These are phyloP conservation scores for Bifiguratus adelaidae DNA, from an alignment of 192 early-diverging fungal genomes.

Conservation along the genomic window DNA sequence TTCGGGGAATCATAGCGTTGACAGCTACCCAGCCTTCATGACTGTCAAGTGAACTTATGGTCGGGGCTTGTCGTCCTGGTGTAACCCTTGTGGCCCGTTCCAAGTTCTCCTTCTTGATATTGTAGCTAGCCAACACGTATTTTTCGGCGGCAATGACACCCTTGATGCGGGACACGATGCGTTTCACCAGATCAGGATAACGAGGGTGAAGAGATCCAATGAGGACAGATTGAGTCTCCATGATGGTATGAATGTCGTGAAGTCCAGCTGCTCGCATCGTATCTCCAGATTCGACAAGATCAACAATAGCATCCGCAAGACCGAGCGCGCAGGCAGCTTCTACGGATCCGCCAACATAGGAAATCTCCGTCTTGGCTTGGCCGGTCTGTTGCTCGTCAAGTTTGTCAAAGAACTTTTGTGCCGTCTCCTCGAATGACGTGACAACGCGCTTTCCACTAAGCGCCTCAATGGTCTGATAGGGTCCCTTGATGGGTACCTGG, in stretches of 20 bases:
- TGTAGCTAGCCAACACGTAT: constrained; percentile 90
- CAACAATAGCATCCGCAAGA: constrained; percentile 92
- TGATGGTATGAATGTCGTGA: constrained; percentile 73
- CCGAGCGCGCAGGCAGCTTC: constrained; percentile 95
- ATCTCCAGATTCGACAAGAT: constrained; percentile 85
- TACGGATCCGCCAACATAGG: constrained; percentile 87
- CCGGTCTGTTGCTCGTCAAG: constrained; percentile 50
- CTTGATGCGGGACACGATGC: constrained; percentile 73
- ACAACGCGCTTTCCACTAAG: constrained; percentile 91
- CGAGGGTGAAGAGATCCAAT: constrained; percentile 71
- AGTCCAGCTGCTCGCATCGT: constrained; percentile 99
- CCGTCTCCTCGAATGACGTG: constrained; percentile 77
- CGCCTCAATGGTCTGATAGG: constrained; percentile 36
- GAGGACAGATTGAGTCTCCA: constrained; percentile 81
- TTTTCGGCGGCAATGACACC: constrained; percentile 83
- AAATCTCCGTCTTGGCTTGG: constrained; percentile 66
- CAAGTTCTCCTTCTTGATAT: constrained; percentile 59
- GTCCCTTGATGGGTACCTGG: constrained; percentile 68
- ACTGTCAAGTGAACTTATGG: constrained; percentile 69
- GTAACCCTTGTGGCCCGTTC: constrained; percentile 62
- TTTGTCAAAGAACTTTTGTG: constrained; percentile 53
- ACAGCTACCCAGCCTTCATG: constrained; percentile 84
- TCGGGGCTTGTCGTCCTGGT: constrained; percentile 90
- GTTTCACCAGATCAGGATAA: constrained; percentile 69
- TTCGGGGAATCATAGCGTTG: constrained; percentile 80